These are phyloP conservation scores for Macadamia integrifolia DNA, from an alignment of 164 flowering plant species.

Conservation along the genomic window DNA sequence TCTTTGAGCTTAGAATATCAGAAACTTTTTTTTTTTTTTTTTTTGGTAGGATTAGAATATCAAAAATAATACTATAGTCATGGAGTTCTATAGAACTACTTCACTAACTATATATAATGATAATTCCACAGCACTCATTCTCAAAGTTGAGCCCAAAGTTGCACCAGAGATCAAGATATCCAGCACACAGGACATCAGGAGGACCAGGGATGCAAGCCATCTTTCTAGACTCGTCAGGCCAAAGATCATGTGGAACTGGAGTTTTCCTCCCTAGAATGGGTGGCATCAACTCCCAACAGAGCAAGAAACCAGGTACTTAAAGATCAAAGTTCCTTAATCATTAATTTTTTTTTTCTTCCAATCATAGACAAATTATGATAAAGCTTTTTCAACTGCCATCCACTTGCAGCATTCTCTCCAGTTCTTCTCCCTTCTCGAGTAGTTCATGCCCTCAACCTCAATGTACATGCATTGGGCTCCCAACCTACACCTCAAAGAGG, in stretches of 20 bases:
- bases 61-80: too few species aligned
- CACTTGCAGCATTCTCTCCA: slow-evolving; percentile 57
- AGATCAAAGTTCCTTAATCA: too few species aligned
- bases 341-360: too few species aligned
- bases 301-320: slow-evolving; percentile 53
- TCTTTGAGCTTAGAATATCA: too few species aligned
- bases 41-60: too few species aligned
- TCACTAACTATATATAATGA: background rate
- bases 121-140: slow-evolving; percentile 3
- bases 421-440: slow-evolving; percentile 76
- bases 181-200: slow-evolving; percentile 26
- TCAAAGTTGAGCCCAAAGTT: slow-evolving; percentile 13
- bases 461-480: slow-evolving; percentile 57
- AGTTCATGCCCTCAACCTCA: slow-evolving; percentile 76
- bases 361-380: too few species aligned
- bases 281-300: slow-evolving; percentile 31
- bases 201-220: slow-evolving; percentile 86
- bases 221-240: slow-evolving; percentile 43
- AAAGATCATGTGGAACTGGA: slow-evolving; percentile 65
- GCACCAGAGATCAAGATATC: slow-evolving; percentile 23
- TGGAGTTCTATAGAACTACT: too few species aligned
- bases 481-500: slow-evolving; percentile 41
- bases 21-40: too few species aligned
- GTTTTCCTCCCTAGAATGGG: slow-evolving; percentile 65
- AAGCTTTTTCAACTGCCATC: too few species aligned